Evolutionary conservation across 352 stramenopile genomes (phyloP), one percentile per base, ranked within the genome.

Genomic region (Blastocystis sp.): DNA sequence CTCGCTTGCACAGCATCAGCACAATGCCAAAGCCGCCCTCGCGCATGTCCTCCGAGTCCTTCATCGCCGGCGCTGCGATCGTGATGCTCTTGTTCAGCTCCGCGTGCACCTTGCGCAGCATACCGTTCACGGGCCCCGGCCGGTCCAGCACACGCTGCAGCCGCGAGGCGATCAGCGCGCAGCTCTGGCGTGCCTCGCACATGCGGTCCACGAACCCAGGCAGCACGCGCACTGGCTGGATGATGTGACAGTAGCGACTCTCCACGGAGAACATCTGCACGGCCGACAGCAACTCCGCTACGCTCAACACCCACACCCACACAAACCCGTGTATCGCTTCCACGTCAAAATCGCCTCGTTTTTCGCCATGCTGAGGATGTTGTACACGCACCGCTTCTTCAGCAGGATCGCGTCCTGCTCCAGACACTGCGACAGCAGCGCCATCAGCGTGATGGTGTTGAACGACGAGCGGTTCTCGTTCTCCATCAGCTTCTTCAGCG

Each of bases 401-500:
- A 81, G 34, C 28, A 81, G 17, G 7, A 81, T 54, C 34, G 10
- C 24, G 21, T 21, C 34, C 17, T 81, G 40, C 48, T 81, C 38
- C 71, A 68, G 43, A 48, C 43, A 64, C 6, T 28, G 48, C n/a
- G 64, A 45, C 48, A 81, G 52, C 1, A 81, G 43, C 42, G 17
- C 24, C 24, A 81, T 66, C 57, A 66, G 24, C 0, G 45, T 38
- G 2, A 48, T 24, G 28, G 52, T 38, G 11, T 34, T 19, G 57
- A 81, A 81, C 2, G 71, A 60, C 1, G 24, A 63, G 21, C 48
- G 71, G 43, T 81, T 81, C 57, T 81, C 71, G 43, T 81, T 81
- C 17, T 81, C 57, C 40, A 64, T 81, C 3, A 81, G 52, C 24
- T 64, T 48, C 19, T 63, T 64, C 43, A 81, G n/a, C n/a, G 11